Evolutionary conservation across 176 grass and related monocot species (phyloP), one percentile per base, ranked within the genome.

Genomic region (Pontederia crassipes): DNA sequence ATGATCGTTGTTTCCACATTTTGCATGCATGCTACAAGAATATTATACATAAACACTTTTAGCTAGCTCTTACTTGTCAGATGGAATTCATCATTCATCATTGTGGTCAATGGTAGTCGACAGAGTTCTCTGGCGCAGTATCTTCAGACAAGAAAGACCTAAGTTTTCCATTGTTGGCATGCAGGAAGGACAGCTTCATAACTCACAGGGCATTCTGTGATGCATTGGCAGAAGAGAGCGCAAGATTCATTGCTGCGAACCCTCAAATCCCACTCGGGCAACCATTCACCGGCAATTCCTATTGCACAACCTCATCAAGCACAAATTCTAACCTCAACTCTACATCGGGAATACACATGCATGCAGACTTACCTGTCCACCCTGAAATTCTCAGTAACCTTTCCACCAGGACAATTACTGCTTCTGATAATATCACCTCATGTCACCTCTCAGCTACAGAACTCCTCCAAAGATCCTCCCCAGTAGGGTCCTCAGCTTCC

Each of bases 191-290:
- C 49, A 88, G 84, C 68, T 74, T 97, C 53, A 69, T 97, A 49
- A 97, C 93, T 59, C 93, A 97, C 78, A 87, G 87, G 76, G 87
- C 93, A 54, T 97, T 97, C 48, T 97, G 93, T 59, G 93, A 97
- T 74, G 93, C 93, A 70, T 76, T 97, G 82, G 93, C 93, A 46
- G 87, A 97, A 80, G 93, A 97, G 78, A 97, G 87, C 40, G 93
- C 93, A 26, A 82, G 80, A 72, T 69, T 97, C 50, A 67, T 88
- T 26, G 75, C 81, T 8, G 71, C 76, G 48, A 75, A 61, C 8
- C 79, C 72, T 55, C 32, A 9, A 59, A 45, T 69, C 10, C 14
- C 55, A 61, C 71, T 62, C 68, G 47, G 61, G 57, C 48, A 80
- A 11, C 74, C 80, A 62, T 64, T 72, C 48, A 87, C 83, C 65